phyloP scores from a whole-genome alignment of 164 flowering plant species.

The Magnolia changhungtana region DNA sequence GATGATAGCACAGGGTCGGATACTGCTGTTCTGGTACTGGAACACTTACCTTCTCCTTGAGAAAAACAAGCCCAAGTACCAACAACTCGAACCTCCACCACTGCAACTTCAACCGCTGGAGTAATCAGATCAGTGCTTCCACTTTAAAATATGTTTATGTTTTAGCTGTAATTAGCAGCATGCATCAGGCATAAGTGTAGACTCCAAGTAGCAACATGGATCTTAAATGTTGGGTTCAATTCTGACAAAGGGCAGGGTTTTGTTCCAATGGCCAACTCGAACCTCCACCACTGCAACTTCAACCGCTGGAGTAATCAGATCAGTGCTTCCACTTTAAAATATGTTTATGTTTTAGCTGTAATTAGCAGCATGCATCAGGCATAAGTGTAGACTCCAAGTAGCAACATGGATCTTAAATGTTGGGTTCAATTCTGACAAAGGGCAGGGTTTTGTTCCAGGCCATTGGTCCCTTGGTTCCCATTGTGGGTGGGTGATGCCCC shows the following conservation, averaged over 20 bases:
- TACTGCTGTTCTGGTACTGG: conserved; percentile 81
- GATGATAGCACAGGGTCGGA: conserved; percentile 73
- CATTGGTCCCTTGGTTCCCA: too few relatives aligned
- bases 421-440: too few relatives aligned
- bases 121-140: background rate
- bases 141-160: background rate
- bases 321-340: too few relatives aligned
- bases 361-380: background rate
- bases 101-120: conserved; percentile 6
- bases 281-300: conserved; percentile 26
- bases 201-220: background rate
- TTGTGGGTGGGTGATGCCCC: too few relatives aligned
- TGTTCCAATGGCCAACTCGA: too few relatives aligned
- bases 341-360: background rate
- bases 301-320: conserved; percentile 1
- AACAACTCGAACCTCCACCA: conserved; percentile 55
- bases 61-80: conserved; percentile 87
- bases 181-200: background rate
- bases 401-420: too few relatives aligned
- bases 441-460: too few relatives aligned
- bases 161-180: background rate
- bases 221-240: too few relatives aligned
- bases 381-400: background rate
- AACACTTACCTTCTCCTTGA: conserved; percentile 81
- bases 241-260: too few relatives aligned